Evolutionary conservation across 805 yeast species (phyloP), one percentile per base, ranked within the genome.

Genomic region (Huiozyma sinensis): DNA sequence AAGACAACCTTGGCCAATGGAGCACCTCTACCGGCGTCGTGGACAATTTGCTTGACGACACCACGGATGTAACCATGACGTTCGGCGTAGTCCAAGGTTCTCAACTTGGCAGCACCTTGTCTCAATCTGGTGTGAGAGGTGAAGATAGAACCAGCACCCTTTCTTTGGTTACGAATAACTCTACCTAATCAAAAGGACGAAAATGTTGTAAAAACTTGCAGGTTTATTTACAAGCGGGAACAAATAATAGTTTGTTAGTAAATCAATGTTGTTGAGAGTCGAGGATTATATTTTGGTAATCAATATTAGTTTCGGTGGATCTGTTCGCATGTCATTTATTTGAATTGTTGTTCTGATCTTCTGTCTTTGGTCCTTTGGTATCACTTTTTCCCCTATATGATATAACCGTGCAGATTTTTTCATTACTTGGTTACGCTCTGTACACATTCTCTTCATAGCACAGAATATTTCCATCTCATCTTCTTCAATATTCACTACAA

Each of bases 151-250:
- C 98, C 97, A 75, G 96, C 95, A 84, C 97, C 97, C 81, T 92
- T 92, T 88, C 99, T 89, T 83, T 92, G 99, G 83, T 92, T 92
- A 80, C 98, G 95, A 81, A 92, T 92, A 77, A 92, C 99, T 83
- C 97, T 87, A 85, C 95, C 95, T 80, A 65, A 64, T 44, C 28
- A 35, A 44, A 52, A 47, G 24, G 24, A 17, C 24, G 24, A 17
- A 17, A 17, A 17, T 12, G 38, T 7, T 33, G 13, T 29, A 38
- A 6, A 11, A 17, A 17, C 24, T 17, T 17, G 24, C 24, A 17
- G 12, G 38, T 10, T 9, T 8, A 38, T 28, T 38, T 11, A 29
- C 24, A 17, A 17, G 24, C 24, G 10, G n/a, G 4, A 32, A 32
- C 10, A 10, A 32, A 32, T 32, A 32, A 4, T 32, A 32, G 34